phyloP scores from a whole-genome alignment of 2,329 filamentous ascomycete genomes.

The Massarina eburnea region DNA sequence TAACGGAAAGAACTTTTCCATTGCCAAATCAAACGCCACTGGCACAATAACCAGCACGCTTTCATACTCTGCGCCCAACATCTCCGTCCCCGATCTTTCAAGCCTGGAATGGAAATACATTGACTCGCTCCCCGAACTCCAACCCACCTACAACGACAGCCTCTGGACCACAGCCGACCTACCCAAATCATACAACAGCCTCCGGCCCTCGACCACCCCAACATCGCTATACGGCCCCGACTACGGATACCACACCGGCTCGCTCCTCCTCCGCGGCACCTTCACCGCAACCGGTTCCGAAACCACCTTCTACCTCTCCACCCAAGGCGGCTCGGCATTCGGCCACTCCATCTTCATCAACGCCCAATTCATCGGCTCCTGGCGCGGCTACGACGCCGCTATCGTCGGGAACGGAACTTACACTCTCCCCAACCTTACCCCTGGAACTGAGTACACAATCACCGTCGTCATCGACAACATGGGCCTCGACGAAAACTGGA shows the following conservation, averaged over 20 bases:
- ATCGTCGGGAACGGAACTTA: slow-evolving; percentile 59
- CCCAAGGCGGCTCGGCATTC: slow-evolving; percentile 68
- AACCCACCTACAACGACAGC: slow-evolving; percentile 66
- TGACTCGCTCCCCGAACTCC: slow-evolving; percentile 71
- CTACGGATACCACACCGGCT: slow-evolving; percentile 73
- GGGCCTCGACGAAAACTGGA: slow-evolving; percentile 68
- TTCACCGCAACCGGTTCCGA: slow-evolving; percentile 67
- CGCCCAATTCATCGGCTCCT: slow-evolving; percentile 64
- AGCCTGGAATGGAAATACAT: slow-evolving; percentile 67
- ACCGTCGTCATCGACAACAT: slow-evolving; percentile 74
- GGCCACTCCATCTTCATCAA: slow-evolving; percentile 70
- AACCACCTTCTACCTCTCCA: slow-evolving; percentile 57
- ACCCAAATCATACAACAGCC: slow-evolving; percentile 62
- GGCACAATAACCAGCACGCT: slow-evolving; percentile 56
- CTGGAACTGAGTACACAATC: slow-evolving; percentile 60
- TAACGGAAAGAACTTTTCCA: slow-evolving; percentile 54
- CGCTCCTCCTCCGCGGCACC: slow-evolving; percentile 68
- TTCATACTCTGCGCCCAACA: slow-evolving; percentile 51
- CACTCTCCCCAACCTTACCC: slow-evolving; percentile 54
- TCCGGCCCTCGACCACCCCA: slow-evolving; percentile 60
- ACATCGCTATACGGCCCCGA: slow-evolving; percentile 67
- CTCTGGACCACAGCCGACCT: slow-evolving; percentile 65
- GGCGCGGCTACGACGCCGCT: slow-evolving; percentile 56
- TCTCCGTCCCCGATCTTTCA: slow-evolving; percentile 61
- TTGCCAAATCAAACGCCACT: slow-evolving; percentile 42